Conservation (phyloP, 805 yeast species). For the Nakazawaea ambrosiae region DNA sequence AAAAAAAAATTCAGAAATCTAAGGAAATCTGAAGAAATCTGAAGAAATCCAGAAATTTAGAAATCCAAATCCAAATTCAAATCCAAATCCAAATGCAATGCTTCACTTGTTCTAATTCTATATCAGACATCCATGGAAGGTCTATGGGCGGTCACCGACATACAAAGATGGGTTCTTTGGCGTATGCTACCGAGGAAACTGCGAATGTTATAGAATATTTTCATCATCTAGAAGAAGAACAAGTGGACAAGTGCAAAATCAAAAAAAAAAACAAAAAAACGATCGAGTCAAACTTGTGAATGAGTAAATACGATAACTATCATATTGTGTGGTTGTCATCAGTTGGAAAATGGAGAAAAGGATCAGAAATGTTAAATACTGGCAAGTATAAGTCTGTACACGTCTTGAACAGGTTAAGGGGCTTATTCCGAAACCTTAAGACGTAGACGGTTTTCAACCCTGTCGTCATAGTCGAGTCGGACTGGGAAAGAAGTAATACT, state of each 20-base stretch:
- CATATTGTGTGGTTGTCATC: too few relatives aligned
- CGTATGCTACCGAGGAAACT: constrained; percentile 92
- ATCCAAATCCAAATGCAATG: too few relatives aligned
- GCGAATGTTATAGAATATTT: constrained; percentile 79
- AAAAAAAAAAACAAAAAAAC: too few relatives aligned
- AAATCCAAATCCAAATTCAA: too few relatives aligned
- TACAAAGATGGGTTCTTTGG: constrained; percentile 74
- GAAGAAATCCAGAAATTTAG: too few relatives aligned
- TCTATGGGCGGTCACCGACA: constrained; percentile 78
- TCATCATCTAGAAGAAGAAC: constrained; percentile 51
- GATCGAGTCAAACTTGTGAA: constrained; percentile 6
- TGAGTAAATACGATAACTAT: constrained; percentile 11
- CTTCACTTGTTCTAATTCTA: too few relatives aligned
- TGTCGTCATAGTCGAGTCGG: constrained; percentile 92
- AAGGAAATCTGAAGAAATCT: too few relatives aligned
- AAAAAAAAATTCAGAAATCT: too few relatives aligned
- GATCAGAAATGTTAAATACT: constrained; percentile 67
- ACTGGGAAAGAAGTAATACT: constrained; percentile 84
- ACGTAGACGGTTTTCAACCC: constrained; percentile 50
- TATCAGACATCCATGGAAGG: constrained; percentile 97
- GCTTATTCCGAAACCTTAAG: constrained; percentile 23
- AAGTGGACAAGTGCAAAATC: constrained; percentile 7
- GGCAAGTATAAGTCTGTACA: constrained; percentile 81
- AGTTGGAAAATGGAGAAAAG: constrained; percentile 14
- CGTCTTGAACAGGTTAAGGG: constrained; percentile 3